These are phyloP conservation scores for Penicillium psychrofluorescens DNA, from an alignment of 495 filamentous ascomycete genomes.

Conservation along the genomic window DNA sequence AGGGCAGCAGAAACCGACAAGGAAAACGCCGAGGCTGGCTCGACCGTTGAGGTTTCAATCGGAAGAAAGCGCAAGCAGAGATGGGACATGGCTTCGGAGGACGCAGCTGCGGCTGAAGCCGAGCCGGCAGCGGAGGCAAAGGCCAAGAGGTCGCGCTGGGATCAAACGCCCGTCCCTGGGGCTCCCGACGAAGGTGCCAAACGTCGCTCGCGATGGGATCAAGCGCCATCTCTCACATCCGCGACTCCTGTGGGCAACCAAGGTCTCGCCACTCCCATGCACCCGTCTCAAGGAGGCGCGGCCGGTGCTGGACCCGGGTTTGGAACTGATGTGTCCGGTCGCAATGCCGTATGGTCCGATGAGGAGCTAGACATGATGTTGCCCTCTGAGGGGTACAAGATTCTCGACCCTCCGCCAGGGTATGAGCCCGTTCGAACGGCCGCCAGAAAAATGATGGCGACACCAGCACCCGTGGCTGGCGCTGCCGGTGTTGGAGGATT, in stretches of 20 bases:
- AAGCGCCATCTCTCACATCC: slow-evolving; percentile 54
- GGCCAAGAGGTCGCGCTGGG: slow-evolving; percentile 82
- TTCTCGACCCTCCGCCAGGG: slow-evolving; percentile 86
- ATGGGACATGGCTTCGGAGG: slow-evolving; percentile 70
- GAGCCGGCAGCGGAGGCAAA: slow-evolving; percentile 48
- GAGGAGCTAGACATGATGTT: slow-evolving; percentile 92
- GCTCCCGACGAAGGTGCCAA: slow-evolving; percentile 51
- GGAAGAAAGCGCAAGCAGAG: slow-evolving; percentile 85
- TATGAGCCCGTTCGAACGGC: slow-evolving; percentile 80
- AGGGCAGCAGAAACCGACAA: slow-evolving; percentile 56
- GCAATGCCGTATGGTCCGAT: slow-evolving; percentile 76
- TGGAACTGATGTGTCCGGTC: slow-evolving; percentile 72
- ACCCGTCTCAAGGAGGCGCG: slow-evolving; percentile 61
- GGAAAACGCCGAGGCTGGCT: slow-evolving; percentile 64
- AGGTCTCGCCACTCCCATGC: slow-evolving; percentile 79
- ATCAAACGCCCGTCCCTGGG: slow-evolving; percentile 66
- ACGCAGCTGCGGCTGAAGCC: slow-evolving; percentile 34
- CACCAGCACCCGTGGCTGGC: slow-evolving; percentile 58
- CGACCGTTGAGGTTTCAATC: slow-evolving; percentile 53
- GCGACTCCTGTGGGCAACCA: slow-evolving; percentile 78
- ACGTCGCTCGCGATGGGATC: slow-evolving; percentile 81
- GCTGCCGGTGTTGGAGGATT: slow-evolving; percentile 69
- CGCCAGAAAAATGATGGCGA: slow-evolving; percentile 69
- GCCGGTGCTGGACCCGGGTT: slow-evolving; percentile 55
- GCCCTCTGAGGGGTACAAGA: slow-evolving; percentile 86